These are phyloP conservation scores for Solanum hybrid DNA, from an alignment of 305 asterid genomes.

Conservation along the genomic window DNA sequence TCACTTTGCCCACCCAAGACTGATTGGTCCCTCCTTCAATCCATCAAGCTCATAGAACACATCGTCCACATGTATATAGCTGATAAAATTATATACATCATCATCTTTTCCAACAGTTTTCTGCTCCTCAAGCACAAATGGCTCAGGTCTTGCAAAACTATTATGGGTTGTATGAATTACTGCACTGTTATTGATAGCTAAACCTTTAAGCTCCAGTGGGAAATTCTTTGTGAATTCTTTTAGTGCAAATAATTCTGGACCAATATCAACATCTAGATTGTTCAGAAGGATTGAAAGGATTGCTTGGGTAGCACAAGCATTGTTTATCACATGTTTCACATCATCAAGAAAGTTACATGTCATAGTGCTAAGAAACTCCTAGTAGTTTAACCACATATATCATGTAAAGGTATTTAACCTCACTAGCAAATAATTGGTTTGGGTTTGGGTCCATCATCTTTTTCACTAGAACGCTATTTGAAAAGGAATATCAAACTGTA, in stretches of 20 bases:
- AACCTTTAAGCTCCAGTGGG: constrained; percentile 85
- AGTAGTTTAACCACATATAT: background rate
- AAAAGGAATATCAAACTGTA: constrained; percentile 89
- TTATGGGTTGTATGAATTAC: constrained; percentile 85
- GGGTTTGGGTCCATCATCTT: constrained; percentile 93
- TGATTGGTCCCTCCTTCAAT: constrained; percentile 90
- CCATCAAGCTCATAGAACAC: constrained; percentile 95
- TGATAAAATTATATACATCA: constrained; percentile 86
- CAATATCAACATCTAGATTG: constrained; percentile 69
- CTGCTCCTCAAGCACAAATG: constrained; percentile 81
- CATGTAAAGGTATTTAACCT: constrained; percentile 33
- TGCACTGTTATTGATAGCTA: constrained; percentile 85
- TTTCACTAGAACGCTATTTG: constrained; percentile 92
- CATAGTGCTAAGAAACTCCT: background rate
- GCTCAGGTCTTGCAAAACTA: constrained; percentile 90
- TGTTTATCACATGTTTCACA: constrained; percentile 60
- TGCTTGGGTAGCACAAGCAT: constrained; percentile 97
- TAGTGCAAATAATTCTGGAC: constrained; percentile 64
- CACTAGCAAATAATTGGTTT: constrained; percentile 87
- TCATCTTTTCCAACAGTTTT: constrained; percentile 77
- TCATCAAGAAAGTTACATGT: background rate
- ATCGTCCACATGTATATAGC: constrained; percentile 80
- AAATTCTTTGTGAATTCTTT: constrained; percentile 87
- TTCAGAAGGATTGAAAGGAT: constrained; percentile 79
- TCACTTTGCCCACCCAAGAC: constrained; percentile 78